Conservation (phyloP, 2,329 filamentous ascomycete genomes). For the Aspergillus carbonarius region DNA sequence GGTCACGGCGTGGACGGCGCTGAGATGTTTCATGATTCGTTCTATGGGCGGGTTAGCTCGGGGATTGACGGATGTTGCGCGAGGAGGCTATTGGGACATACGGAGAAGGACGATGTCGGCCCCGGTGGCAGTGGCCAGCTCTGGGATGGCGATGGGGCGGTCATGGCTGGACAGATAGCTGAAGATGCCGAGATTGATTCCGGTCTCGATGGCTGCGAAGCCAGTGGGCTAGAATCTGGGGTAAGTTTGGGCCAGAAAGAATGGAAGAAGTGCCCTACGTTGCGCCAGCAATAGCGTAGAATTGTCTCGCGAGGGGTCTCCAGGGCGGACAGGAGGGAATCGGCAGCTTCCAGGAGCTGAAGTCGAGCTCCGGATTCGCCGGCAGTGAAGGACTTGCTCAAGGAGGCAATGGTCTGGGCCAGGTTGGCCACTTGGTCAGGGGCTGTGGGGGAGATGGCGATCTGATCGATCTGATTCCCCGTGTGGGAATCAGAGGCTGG, state of each 20-base stretch:
- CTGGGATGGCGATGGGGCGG: slow-evolving; percentile 19
- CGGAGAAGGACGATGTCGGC: slow-evolving; percentile 16
- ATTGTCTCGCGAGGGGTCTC: slow-evolving; percentile 53
- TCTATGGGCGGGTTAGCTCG: slow-evolving; percentile 6
- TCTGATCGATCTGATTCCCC: too few species aligned
- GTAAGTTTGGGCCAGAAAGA: neutral
- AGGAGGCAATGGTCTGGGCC: too few species aligned
- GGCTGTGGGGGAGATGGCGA: too few species aligned
- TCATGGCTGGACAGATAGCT: slow-evolving; percentile 20
- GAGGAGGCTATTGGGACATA: neutral
- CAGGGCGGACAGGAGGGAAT: slow-evolving; percentile 24
- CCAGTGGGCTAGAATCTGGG: slow-evolving; percentile 10
- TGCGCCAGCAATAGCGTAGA: slow-evolving; percentile 48
- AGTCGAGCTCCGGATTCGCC: neutral
- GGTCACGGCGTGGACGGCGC: slow-evolving; percentile 34
- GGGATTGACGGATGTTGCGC: neutral
- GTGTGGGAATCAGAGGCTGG: too few species aligned
- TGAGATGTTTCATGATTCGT: slow-evolving; percentile 36
- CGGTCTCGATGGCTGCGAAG: slow-evolving; percentile 25
- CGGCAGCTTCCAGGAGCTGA: slow-evolving; percentile 17
- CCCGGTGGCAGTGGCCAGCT: slow-evolving; percentile 22
- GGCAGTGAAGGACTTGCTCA: too few species aligned
- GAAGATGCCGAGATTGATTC: slow-evolving; percentile 25
- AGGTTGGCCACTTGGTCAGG: too few species aligned
- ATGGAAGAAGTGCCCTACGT: slow-evolving; percentile 24